phyloP scores from a whole-genome alignment of 768 basidiomycete species.

The Lanmaoa rubissima region DNA sequence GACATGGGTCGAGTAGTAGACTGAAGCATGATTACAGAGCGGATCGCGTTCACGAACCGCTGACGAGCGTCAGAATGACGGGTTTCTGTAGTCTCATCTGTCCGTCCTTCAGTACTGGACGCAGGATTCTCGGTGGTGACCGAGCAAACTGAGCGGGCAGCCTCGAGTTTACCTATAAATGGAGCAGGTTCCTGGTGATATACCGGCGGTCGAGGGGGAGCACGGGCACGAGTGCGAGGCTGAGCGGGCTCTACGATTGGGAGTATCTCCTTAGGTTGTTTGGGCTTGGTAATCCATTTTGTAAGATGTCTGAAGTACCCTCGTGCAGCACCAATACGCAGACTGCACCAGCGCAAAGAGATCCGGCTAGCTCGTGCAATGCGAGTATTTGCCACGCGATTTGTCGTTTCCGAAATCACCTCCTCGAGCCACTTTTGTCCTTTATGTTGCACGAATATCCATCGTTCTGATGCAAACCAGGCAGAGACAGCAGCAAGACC shows the following conservation, averaged over 20 bases:
- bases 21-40: constrained; percentile 47
- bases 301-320: constrained; percentile 25
- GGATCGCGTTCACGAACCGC: constrained; percentile 44
- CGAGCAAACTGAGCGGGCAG: constrained; percentile 27
- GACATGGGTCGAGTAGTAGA: constrained; percentile 31
- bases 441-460: constrained; percentile 45
- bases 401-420: constrained; percentile 33
- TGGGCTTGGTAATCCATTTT: constrained; percentile 25
- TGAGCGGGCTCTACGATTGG: constrained; percentile 24
- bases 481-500: constrained; percentile 49
- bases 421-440: constrained; percentile 54
- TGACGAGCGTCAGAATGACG: constrained; percentile 31
- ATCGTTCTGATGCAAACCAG: constrained; percentile 54
- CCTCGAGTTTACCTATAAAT: constrained; percentile 19
- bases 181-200: constrained; percentile 24
- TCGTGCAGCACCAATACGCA: constrained; percentile 16
- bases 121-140: constrained; percentile 26
- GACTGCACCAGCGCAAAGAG: constrained; percentile 24
- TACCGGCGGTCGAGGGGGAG: constrained; percentile 9
- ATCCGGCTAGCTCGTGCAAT: constrained; percentile 26
- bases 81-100: constrained; percentile 27
- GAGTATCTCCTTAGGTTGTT: constrained; percentile 20
- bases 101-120: constrained; percentile 26
- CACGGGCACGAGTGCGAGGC: constrained; percentile 12
- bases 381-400: constrained; percentile 28